Base-by-base conservation (phyloP, 768 basidiomycete genomes). In the Amanita rubescens region DNA sequence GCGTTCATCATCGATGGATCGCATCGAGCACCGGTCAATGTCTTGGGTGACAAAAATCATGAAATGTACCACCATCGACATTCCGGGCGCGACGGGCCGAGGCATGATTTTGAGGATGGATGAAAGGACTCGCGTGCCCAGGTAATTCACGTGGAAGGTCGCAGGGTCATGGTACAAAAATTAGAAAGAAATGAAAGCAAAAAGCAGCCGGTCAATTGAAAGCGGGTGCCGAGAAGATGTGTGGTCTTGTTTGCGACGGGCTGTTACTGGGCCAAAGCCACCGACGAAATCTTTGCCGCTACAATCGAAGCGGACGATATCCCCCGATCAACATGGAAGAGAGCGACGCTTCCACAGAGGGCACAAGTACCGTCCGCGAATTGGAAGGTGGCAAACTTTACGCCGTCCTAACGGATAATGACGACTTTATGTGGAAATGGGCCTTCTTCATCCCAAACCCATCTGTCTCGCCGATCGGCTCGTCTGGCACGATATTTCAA, bases 361-460 rank as follows among this genome's bases (percentile, higher is more conserved):
- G 58, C 12, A 62, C 60, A 7, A 61, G 62, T 44, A 60, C 59
- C 20, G 59, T 54, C 30, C 61, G 63, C 42, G 68, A 73, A 54
- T 71, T 76, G 33, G 74, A 75, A 59, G 56, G 64, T 6, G 66
- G 71, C 46, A 63, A 64, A 46, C 68, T 77, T 14, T 76, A 77
- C 58, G 74, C 74, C 10, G 69, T 75, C 57, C 69, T 77, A 54
- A 68, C 67, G 32, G 76, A 75, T 59, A 62, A 71, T 17, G 74
- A 74, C 34, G 75, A 78, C 56, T 70, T 74, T 19, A 67, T 72
- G 5, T 78, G 76, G 76, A 72, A 76, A 57, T 78, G 76, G 76
- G 70, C 72, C 5, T 78, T 78, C 59, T 76, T 70, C 63, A 67
- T 76, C 25, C 69, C 74, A 46, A 67, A 75, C 60, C 70, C 73